phyloP scores from a whole-genome alignment of 768 basidiomycete genomes.

The Cyathus striatus region DNA sequence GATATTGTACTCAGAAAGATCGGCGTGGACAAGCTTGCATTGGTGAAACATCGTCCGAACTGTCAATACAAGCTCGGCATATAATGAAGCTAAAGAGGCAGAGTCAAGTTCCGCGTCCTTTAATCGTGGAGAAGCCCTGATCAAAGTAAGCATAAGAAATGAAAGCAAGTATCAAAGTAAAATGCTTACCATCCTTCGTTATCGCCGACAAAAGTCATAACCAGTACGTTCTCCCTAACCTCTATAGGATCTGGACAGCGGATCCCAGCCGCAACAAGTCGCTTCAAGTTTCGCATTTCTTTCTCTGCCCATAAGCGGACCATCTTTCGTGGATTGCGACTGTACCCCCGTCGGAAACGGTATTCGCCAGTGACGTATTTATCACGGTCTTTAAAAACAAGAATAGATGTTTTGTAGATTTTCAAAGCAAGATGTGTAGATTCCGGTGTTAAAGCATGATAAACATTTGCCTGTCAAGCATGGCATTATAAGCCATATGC shows the following conservation, averaged over 20 bases:
- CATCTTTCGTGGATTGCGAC: constrained; percentile 97
- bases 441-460: constrained; percentile 69
- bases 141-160: constrained; percentile 2
- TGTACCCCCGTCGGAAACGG: constrained; percentile 90
- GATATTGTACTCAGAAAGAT: constrained; percentile 97
- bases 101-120: constrained; percentile 72
- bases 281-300: constrained; percentile 93
- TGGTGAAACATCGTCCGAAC: constrained; percentile 82
- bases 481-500: too few species aligned
- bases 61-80: constrained; percentile 73
- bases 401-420: constrained; percentile 97
- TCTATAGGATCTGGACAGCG: constrained; percentile 86
- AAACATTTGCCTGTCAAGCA: constrained; percentile 82
- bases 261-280: constrained; percentile 79
- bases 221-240: constrained; percentile 93
- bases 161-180: constrained; percentile 1
- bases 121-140: constrained; percentile 86
- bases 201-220: constrained; percentile 90
- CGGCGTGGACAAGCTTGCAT: constrained; percentile 95
- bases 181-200: constrained; percentile 69
- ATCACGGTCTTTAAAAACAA: constrained; percentile 96
- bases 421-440: constrained; percentile 80
- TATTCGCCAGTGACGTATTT: constrained; percentile 94
- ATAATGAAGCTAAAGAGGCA: constrained; percentile 53
- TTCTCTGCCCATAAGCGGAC: constrained; percentile 98